Percentiles rank a stretch among this genome's conserved stretches.
These are phyloP conservation scores for Umbelopsis sp. DNA, from an alignment of 371 early-diverging fungal species.

Conservation along the genomic window DNA sequence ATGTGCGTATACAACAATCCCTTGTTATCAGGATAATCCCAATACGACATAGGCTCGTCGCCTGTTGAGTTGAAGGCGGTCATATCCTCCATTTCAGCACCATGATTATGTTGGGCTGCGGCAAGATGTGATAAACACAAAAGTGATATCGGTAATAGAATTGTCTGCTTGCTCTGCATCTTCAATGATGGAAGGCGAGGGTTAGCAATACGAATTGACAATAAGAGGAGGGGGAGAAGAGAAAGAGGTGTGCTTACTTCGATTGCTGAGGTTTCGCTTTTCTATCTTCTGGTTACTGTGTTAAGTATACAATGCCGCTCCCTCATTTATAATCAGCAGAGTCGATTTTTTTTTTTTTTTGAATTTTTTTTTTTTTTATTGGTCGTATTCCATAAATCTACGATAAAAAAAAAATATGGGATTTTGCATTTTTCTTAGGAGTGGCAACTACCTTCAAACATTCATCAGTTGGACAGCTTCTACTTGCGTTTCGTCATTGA, in stretches of 20 bases:
- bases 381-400: too few species aligned
- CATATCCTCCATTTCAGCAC: constrained; percentile 30
- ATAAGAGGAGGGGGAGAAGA: not conserved
- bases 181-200: not conserved
- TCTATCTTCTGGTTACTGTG: not conserved
- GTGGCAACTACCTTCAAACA: too few species aligned
- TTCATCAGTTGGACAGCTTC: too few species aligned
- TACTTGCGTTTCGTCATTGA: too few species aligned
- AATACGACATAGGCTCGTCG: constrained; percentile 55
- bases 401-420: too few species aligned
- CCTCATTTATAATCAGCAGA: too few species aligned
- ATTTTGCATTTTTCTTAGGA: too few species aligned
- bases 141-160: not conserved
- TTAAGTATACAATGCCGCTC: too few species aligned
- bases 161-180: not conserved
- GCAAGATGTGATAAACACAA: constrained; percentile 9
- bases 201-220: not conserved
- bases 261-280: not conserved
- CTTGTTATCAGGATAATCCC: constrained; percentile 45
- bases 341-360: too few species aligned
- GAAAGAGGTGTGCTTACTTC: not conserved
- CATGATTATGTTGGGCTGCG: constrained; percentile 39
- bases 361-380: too few species aligned
- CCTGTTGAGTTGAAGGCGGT: constrained; percentile 51
- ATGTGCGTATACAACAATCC: constrained; percentile 48